phyloP scores from a whole-genome alignment of 169 alveolate species.

The Besnoitia besnoiti region DNA sequence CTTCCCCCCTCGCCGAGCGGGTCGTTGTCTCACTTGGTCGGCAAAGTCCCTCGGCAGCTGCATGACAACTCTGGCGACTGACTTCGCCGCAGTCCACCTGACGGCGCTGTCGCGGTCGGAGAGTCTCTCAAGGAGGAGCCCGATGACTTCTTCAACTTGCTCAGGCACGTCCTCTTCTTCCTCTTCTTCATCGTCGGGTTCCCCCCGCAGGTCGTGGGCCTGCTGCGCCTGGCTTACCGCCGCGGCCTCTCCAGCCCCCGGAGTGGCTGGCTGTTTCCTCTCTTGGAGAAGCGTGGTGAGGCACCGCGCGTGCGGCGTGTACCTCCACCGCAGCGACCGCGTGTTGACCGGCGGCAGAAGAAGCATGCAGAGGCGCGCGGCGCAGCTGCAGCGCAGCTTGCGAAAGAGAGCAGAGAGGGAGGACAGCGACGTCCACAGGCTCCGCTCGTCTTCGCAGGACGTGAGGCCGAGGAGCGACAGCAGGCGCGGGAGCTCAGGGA shows the following conservation, averaged over 20 bases:
- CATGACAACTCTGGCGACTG: constrained; percentile 58
- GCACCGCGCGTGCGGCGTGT: constrained; percentile 41
- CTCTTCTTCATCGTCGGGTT: not conserved
- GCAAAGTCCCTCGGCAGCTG: constrained; percentile 31
- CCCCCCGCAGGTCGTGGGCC: not conserved
- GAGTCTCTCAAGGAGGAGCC: constrained; percentile 23
- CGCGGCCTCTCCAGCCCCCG: not conserved
- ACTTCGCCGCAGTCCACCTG: constrained; percentile 75
- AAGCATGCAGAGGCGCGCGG: constrained; percentile 36
- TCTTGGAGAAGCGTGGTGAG: constrained; percentile 36
- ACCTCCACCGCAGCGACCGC: constrained; percentile 42
- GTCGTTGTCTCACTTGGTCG: constrained; percentile 25
- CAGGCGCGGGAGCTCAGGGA: constrained; percentile 4
- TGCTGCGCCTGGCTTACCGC: too few species aligned
- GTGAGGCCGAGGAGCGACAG: not conserved
- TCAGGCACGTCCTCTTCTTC: constrained; percentile 42
- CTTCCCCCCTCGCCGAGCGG: too few species aligned
- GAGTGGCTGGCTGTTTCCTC: not conserved
- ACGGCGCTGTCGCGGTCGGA: constrained; percentile 63
- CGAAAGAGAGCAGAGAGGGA: constrained; percentile 12
- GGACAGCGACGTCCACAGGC: not conserved
- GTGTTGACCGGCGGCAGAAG: constrained; percentile 38
- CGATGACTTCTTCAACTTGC: constrained; percentile 15
- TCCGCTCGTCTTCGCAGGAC: not conserved
- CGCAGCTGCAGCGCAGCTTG: constrained; percentile 29